phyloP scores from a whole-genome alignment of 2,329 filamentous ascomycete species.

The Fonsecaea multimorphosa region DNA sequence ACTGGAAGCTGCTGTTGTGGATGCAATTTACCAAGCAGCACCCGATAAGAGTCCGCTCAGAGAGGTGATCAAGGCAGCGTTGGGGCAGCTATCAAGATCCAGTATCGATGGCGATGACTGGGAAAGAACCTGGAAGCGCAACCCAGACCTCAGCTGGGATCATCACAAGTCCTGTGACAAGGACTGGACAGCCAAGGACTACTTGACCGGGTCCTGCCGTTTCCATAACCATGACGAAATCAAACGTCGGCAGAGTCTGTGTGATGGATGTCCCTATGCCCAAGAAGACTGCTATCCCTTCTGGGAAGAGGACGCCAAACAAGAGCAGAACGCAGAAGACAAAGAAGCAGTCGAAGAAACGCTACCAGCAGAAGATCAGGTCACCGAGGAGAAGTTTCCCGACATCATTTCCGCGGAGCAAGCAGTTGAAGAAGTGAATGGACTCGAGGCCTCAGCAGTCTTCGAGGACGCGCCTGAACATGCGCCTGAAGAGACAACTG shows the following conservation, averaged over 20 bases:
- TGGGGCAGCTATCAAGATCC: conserved; percentile 26
- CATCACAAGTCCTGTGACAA: conserved; percentile 25
- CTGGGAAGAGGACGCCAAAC: conserved; percentile 20
- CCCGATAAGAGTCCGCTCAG: conserved; percentile 26
- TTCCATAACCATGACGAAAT: conserved; percentile 34
- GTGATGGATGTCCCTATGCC: conserved; percentile 34
- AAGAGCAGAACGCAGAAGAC: background rate
- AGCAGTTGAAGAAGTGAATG: background rate
- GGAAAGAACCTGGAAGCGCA: conserved; percentile 28
- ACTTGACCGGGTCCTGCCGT: conserved; percentile 28
- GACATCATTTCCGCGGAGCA: background rate
- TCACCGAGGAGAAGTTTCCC: background rate
- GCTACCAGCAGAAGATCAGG: background rate
- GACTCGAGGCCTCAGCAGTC: background rate
- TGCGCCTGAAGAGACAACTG: background rate
- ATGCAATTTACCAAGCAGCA: conserved; percentile 32
- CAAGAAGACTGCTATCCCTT: conserved; percentile 33
- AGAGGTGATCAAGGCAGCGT: conserved; percentile 32
- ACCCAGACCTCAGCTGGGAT: conserved; percentile 32
- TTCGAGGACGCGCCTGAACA: background rate
- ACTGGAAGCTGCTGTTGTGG: conserved; percentile 26
- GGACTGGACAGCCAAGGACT: conserved; percentile 31
- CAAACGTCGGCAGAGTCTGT: conserved; percentile 13
- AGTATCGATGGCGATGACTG: conserved; percentile 26
- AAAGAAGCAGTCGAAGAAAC: background rate